Base-by-base conservation (phyloP, 495 filamentous ascomycete genomes). In the Schizothecium vesticola region DNA sequence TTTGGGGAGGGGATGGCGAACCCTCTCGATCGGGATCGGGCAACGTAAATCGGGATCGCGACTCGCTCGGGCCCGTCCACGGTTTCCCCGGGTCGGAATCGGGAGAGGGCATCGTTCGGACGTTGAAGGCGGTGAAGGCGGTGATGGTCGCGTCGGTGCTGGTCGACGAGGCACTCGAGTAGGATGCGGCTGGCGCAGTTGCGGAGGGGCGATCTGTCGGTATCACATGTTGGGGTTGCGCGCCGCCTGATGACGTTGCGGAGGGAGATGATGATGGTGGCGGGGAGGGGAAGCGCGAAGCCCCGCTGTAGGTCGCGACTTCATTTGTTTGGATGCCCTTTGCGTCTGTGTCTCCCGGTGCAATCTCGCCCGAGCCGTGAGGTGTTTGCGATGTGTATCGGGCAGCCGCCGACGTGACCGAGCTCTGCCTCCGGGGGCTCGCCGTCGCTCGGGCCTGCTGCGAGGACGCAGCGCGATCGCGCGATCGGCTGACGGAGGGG, bases 21-120 rank as follows among this genome's bases (percentile, higher is more conserved):
- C 33, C 65, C 56, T 69, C 33, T 0, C 67, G 25, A 51, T 72
- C 56, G 51, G 56, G 29, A 58, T n/a, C 1, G 64, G 55, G 74
- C 29, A 67, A 73, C 21, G 51, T 73, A 58, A 69, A 70, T 16
- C 64, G 67, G 13, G 13, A 61, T 58, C 55, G 28, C 31, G 51
- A 61, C 43, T 51, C 65, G 33, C 68, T 23, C 12, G 76, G 56
- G 25, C 56, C 56, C 13, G 13, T 55, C 74, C 74, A 74, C 6
- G 26, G 65, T 67, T 68, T 68, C 22, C 62, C 75, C 31, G 67
- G 56, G 59, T 81, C 80, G 63, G 89, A 89, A 64, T 83, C 87
- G 25, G 91, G 91, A 4, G 91, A 93, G 43, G 82, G 85, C 9
- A 87, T 83, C 56, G 78, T 70, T 61, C 73, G 74, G 6, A 72